Conservation (phyloP, 2,329 filamentous ascomycete genomes). For the Decorospora gaudefroyi region DNA sequence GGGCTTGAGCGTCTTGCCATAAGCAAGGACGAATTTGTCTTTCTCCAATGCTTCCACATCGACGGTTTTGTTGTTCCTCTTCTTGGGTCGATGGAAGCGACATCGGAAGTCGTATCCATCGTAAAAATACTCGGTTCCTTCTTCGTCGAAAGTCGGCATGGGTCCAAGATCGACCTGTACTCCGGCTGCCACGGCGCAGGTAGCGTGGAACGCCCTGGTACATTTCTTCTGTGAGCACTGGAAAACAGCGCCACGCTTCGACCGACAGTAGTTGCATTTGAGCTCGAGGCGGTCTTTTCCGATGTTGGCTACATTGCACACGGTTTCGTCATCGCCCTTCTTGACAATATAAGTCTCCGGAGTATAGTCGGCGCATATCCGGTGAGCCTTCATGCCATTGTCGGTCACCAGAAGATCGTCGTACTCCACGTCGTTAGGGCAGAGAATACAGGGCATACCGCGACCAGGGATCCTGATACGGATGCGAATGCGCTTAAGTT, state of each 20-base stretch:
- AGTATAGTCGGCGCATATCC: constrained; percentile 85
- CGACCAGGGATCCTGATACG: constrained; percentile 71
- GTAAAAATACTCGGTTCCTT: constrained; percentile 89
- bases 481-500: constrained; percentile 74
- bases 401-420: constrained; percentile 85
- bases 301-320: constrained; percentile 79
- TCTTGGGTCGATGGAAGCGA: constrained; percentile 88
- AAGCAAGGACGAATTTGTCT: constrained; percentile 68
- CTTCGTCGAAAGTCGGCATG: constrained; percentile 83
- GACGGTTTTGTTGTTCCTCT: constrained; percentile 79
- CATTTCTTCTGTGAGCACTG: constrained; percentile 97
- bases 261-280: constrained; percentile 93
- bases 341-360: constrained; percentile 87
- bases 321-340: constrained; percentile 66
- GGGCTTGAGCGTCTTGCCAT: constrained; percentile 68
- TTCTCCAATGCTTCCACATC: constrained; percentile 71
- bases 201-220: constrained; percentile 89
- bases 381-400: constrained; percentile 83
- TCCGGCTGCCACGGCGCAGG: constrained; percentile 88
- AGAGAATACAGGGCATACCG: constrained; percentile 85
- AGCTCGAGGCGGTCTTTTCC: constrained; percentile 86
- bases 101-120: constrained; percentile 92
- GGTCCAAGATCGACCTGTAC: constrained; percentile 88
- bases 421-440: constrained; percentile 84
- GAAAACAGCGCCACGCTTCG: constrained; percentile 93